Conservation (phyloP, 345 rosid species). For the Dipteronia sinensis region DNA sequence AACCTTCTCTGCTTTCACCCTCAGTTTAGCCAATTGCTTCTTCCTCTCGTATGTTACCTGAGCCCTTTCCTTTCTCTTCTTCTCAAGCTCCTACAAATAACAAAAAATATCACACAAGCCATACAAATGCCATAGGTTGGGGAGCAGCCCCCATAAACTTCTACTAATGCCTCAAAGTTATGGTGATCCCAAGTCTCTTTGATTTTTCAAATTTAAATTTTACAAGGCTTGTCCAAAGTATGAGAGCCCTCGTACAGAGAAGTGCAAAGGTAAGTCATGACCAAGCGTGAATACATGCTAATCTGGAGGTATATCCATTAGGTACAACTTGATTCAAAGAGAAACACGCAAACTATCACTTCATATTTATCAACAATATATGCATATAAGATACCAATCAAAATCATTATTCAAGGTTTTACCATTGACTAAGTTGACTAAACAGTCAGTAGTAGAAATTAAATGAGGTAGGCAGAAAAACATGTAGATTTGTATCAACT, state of each 20-base stretch:
- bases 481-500: background rate
- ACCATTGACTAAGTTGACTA: no score
- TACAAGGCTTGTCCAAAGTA: no score
- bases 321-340: background rate
- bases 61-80: slow-evolving; percentile 79
- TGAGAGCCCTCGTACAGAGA: no score
- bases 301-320: background rate
- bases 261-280: background rate
- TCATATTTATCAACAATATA: background rate
- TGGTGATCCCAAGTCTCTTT: background rate
- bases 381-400: background rate
- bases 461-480: background rate
- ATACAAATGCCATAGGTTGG: no score
- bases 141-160: background rate
- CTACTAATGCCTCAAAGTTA: background rate
- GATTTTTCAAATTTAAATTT: no score
- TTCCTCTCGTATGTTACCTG: slow-evolving; percentile 66
- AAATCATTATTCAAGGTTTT: no score
- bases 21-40: slow-evolving; percentile 76
- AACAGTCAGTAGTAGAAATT: background rate
- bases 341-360: background rate
- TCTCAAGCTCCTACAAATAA: slow-evolving; percentile 65
- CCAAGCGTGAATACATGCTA: background rate
- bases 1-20: slow-evolving; percentile 71
- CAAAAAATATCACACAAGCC: background rate